Evolutionary conservation across 2,329 filamentous ascomycete species (phyloP), one percentile per base, ranked within the genome.

Genomic region (Xylaria sp.): DNA sequence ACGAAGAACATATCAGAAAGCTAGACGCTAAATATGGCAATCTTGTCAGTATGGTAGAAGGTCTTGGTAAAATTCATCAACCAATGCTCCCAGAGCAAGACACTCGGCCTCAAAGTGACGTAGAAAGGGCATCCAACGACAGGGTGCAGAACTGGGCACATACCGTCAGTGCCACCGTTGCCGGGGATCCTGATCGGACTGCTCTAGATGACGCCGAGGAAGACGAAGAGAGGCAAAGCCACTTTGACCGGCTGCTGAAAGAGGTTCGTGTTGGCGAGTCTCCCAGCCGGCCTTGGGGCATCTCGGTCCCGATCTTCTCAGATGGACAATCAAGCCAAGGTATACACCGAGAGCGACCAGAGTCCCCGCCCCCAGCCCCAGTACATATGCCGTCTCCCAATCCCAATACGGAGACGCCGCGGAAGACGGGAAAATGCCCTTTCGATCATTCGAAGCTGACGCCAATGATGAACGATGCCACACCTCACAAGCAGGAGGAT

Each of bases 11-110:
- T 76, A 92, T 97, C 76, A 89, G 90, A 72, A 93, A 97, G 80
- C 85, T 98, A 63, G 95, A 98, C 78, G 93, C 93, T 70, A 98
- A 97, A 79, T 98, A 97, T 78, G 94, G 93, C 72, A 95, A 91
- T 78, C 83, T 97, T 50, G 93, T 93, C 73, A 97, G 89, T 81
- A 97, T 98, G 95, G 97, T 98, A 69, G 91, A 96, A 78, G 93
- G 93, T 9, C 84, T 98, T 45, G 93, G 94, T 57, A 88, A 91
- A 71, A 93, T 97, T 74, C 95, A 98, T 77, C 92, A 96, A 77
- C 90, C 93, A 6, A 93, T 96, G 88, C 83, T 97, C 32, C 92
- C 92, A 5, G 84, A 85, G 57, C 85, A 87, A 70, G 83, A 85
- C 70, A 81, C 74, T 68, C 80, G 78, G 58, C 81, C 74, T 48